A percentile compares a stretch with the other conserved stretches of the same genome.
phyloP scores from a whole-genome alignment of 1,284 basidiomycete species.

The Leccinum griseonigrum region DNA sequence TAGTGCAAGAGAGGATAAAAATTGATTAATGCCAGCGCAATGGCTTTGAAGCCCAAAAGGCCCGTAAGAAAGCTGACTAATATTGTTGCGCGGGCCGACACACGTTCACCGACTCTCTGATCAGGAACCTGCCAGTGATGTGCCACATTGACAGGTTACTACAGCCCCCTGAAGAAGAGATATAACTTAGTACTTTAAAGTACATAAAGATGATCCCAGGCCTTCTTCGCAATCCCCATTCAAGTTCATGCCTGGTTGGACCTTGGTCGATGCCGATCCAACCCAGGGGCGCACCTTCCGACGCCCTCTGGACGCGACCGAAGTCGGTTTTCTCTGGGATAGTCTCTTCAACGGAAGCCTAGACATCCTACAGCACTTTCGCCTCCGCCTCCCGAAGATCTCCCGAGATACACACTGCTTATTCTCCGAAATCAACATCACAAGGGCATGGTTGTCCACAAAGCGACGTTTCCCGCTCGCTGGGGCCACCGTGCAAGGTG shows the following conservation, averaged over 20 bases:
- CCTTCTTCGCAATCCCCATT: background rate
- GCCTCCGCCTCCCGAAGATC: slow-evolving; percentile 9
- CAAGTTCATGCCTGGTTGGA: slow-evolving; percentile 18
- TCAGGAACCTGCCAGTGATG: background rate
- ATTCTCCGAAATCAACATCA: slow-evolving; percentile 16
- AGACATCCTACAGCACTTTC: slow-evolving; percentile 13
- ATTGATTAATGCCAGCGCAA: background rate
- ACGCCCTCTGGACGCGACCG: slow-evolving; percentile 15
- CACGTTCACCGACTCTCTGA: background rate
- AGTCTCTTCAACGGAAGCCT: slow-evolving; percentile 18
- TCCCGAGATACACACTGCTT: slow-evolving; percentile 9
- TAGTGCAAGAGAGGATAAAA: background rate
- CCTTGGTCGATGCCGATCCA: slow-evolving; percentile 4
- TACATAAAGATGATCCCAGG: slow-evolving; percentile 2
- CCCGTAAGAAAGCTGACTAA: background rate
- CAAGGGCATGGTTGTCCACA: slow-evolving; percentile 18
- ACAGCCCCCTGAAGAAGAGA: background rate
- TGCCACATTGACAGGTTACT: background rate
- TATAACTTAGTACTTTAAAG: background rate
- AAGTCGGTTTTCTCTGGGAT: slow-evolving; percentile 14
- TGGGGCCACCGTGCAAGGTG: slow-evolving; percentile 14
- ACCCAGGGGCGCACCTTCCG: slow-evolving; percentile 16
- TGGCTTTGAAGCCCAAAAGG: background rate
- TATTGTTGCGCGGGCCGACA: background rate
- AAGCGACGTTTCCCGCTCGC: slow-evolving; percentile 21